Base-by-base conservation (phyloP, 768 basidiomycete species). In the Piloderma croceum region DNA sequence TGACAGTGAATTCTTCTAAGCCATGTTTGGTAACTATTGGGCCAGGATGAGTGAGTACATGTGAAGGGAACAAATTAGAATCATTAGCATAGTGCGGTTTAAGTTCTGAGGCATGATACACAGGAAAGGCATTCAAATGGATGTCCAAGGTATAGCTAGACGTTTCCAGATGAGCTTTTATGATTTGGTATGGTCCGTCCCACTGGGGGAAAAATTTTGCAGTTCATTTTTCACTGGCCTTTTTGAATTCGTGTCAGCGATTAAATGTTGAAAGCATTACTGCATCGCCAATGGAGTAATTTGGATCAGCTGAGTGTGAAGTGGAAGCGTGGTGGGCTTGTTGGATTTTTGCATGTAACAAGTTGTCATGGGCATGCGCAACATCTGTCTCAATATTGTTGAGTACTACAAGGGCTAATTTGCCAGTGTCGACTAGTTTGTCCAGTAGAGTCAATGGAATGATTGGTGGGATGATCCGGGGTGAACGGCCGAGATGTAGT, bases 361-460 rank as follows among this genome's bases (percentile, higher is more conserved):
- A n/a, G n/a, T 24, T 62, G 57, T 60, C 57, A 17, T 50, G 48
- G 0, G 56, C 59, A 12, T 53, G 45, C 0, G 36, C n/a, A 5
- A 53, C 39, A 38, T 55, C 47, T 0, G 24, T 7, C 1, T 52
- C 18, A 12, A 44, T 12, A 9, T 37, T 21, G n/a, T 32, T 4
- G 15, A 38, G 7, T 20, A 47, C 23, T 1, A 29, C 17, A 10
- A 35, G 19, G 9, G 24, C 38, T 12, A n/a, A n/a, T n/a, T n/a
- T n/a, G n/a, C n/a, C n/a, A n/a, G n/a, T n/a, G n/a, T n/a, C n/a
- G n/a, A n/a, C 24, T 36, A 9, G 9, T 34, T 10, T 44, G 29
- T 3, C 18, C 11, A 1, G 9, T n/a, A 22, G 15, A 25, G 23
- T 32, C 38, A n/a, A n/a, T n/a, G n/a, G n/a, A n/a, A n/a, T n/a